phyloP scores from a whole-genome alignment of 2,329 filamentous ascomycete species.

The Alternaria metachromatica region DNA sequence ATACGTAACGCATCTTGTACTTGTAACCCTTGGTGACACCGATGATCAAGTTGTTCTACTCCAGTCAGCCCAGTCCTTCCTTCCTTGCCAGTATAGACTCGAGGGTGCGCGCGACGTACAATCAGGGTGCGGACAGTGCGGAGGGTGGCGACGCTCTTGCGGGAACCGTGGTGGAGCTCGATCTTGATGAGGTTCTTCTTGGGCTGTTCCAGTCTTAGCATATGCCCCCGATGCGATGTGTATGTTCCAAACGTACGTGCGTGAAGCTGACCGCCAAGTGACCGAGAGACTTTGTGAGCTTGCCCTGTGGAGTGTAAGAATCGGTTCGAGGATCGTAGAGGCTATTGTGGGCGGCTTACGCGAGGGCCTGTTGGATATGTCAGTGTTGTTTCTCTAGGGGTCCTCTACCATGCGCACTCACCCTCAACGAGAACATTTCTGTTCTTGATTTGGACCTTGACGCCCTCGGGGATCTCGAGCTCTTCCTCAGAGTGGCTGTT shows the following conservation, averaged over 20 bases:
- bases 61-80: slow-evolving; percentile 27
- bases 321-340: slow-evolving; percentile 9
- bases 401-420: slow-evolving; percentile 61
- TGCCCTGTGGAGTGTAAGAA: slow-evolving; percentile 65
- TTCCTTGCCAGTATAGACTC: neutral
- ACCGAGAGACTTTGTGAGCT: slow-evolving; percentile 95
- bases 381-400: slow-evolving; percentile 17
- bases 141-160: slow-evolving; percentile 98
- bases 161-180: slow-evolving; percentile 96
- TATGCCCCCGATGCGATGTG: neutral
- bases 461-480: slow-evolving; percentile 93
- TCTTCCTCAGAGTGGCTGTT: slow-evolving; percentile 85
- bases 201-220: slow-evolving; percentile 54
- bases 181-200: slow-evolving; percentile 89
- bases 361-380: slow-evolving; percentile 36
- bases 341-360: slow-evolving; percentile 31
- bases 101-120: slow-evolving; percentile 45
- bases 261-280: slow-evolving; percentile 97
- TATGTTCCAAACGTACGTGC: slow-evolving; percentile 52
- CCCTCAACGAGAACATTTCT: slow-evolving; percentile 96
- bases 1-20: slow-evolving; percentile 99
- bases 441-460: slow-evolving; percentile 98
- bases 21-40: slow-evolving; percentile 99
- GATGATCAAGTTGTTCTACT: slow-evolving; percentile 87
- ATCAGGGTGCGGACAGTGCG: slow-evolving; percentile 97